These are phyloP conservation scores for Lentinus brumalis DNA, from an alignment of 768 basidiomycete species.

Conservation along the genomic window DNA sequence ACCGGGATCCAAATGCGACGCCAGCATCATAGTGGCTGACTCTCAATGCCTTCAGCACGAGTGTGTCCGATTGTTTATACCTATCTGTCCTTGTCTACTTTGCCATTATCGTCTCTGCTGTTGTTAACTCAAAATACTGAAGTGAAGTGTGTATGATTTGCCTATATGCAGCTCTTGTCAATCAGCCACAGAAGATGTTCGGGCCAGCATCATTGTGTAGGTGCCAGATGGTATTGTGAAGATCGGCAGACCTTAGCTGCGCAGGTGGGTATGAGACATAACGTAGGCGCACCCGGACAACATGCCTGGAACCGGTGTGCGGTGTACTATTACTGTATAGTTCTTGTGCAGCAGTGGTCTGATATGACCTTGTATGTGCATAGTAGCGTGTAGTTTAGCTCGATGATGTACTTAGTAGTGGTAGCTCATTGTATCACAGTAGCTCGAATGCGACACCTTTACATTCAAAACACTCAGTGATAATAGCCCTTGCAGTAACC, in stretches of 20 bases:
- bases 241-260: neutral
- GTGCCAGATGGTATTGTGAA: neutral
- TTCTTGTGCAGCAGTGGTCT: no score
- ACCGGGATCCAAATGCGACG: conserved; percentile 27
- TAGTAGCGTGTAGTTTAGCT: no score
- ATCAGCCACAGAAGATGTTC: no score
- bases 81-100: neutral
- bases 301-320: no score
- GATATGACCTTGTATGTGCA: no score
- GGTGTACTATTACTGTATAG: no score
- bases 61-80: neutral
- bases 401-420: no score
- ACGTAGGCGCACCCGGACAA: neutral
- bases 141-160: neutral
- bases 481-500: no score
- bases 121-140: neutral
- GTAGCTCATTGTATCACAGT: conserved; percentile 4
- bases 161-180: no score
- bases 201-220: no score
- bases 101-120: neutral
- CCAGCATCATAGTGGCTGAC: conserved; percentile 19
- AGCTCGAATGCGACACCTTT: neutral
- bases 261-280: neutral
- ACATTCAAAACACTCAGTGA: no score
- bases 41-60: neutral